Evolutionary conservation across 1,284 basidiomycete genomes (phyloP), one percentile per base, ranked within the genome.

Genomic region (Cutaneotrichosporon curvatum): DNA sequence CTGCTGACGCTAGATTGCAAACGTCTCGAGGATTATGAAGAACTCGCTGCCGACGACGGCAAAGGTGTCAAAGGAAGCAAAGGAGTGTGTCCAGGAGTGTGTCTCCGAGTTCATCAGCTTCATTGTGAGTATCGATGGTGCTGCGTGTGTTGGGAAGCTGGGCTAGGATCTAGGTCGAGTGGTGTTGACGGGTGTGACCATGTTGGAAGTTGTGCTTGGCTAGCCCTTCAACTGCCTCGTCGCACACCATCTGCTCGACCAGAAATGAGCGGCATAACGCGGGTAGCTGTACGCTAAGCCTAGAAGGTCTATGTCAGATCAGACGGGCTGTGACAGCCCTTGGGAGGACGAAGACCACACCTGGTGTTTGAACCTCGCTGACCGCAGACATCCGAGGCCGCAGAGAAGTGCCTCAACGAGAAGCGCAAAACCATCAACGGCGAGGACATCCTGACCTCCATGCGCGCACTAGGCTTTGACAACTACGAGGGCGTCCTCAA

Each of bases 101-200:
- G 88, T 94, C 41, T 90, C 85, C 34, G 92, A 96, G 74, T 91
- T 94, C 73, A 95, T 96, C 69, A 84, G 82, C 60, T 96, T 95
- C 75, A 87, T 96, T 69, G 72, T 73, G 43, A 52, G 70, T 68
- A n/a, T 12, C 39, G 25, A n/a, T 12, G 25, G 25, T 7, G 25
- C 25, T 28, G 25, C 12, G 25, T 7, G 25, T 12, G 25, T 7
- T 28, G 25, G 25, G 7, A 7, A 28, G 25, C 25, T 7, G 12
- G 25, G 25, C 8, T 12, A 28, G 25, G 7, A n/a, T n/a, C n/a
- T n/a, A n/a, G n/a, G n/a, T n/a, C n/a, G n/a, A n/a, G n/a, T n/a
- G n/a, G n/a, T n/a, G n/a, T n/a, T n/a, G n/a, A n/a, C n/a, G n/a
- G n/a, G n/a, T n/a, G n/a, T n/a, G n/a, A n/a, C n/a, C n/a, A n/a